These are phyloP conservation scores for Gossypium aridum DNA, from an alignment of 441 rosid species.

Conservation along the genomic window DNA sequence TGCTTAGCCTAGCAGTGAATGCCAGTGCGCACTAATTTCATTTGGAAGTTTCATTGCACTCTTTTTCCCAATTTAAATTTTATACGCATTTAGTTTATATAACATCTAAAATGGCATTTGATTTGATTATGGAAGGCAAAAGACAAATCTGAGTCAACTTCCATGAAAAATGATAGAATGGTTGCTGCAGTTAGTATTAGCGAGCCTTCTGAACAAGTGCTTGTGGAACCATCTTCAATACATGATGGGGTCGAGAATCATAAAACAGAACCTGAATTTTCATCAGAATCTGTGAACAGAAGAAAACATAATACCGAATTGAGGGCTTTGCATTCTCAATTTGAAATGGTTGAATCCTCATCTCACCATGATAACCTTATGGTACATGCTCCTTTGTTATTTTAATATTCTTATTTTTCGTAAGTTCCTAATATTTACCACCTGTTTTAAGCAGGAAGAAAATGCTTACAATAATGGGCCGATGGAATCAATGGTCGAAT, in stretches of 20 bases:
- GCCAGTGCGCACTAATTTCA: neutral
- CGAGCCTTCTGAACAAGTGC: constrained; percentile 19
- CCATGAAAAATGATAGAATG: constrained; percentile 13
- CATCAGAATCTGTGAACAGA: constrained; percentile 17
- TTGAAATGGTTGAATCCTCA: constrained; percentile 21
- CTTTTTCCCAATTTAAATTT: neutral
- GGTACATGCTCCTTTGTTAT: constrained; percentile 26
- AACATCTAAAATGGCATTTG: constrained; percentile 21
- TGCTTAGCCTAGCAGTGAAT: neutral
- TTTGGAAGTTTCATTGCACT: neutral
- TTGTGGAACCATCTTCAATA: constrained; percentile 15
- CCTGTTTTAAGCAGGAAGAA: constrained; percentile 25
- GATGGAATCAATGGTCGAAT: constrained; percentile 17
- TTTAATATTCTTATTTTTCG: constrained; percentile 7
- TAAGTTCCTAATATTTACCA: constrained; percentile 6
- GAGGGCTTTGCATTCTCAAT: constrained; percentile 16
- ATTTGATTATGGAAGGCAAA: constrained; percentile 32
- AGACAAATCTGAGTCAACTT: constrained; percentile 28
- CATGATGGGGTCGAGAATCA: constrained; percentile 18
- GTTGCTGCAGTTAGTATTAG: constrained; percentile 10
- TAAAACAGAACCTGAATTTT: constrained; percentile 24
- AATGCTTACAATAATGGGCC: constrained; percentile 18
- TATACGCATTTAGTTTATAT: neutral
- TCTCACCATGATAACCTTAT: constrained; percentile 24
- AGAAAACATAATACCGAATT: constrained; percentile 22